Conservation (phyloP, 2,329 filamentous ascomycete species). For the Trichoderma sp. region DNA sequence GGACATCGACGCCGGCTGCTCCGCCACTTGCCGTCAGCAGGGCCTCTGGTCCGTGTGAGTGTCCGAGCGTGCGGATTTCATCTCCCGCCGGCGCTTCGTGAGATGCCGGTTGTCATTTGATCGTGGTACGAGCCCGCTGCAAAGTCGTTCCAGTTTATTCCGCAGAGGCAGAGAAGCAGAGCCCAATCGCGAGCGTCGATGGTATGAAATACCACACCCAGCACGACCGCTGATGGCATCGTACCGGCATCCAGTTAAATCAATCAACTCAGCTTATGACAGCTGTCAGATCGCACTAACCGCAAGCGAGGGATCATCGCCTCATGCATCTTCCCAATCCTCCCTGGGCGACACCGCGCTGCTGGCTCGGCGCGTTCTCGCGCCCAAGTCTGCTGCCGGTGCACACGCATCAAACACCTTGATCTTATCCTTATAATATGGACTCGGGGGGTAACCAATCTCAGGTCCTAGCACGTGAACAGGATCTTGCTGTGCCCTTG, state of each 20-base stretch:
- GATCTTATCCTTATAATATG: background rate
- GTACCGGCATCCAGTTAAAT: background rate
- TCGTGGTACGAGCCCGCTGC: background rate
- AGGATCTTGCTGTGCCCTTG: background rate
- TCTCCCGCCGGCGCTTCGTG: background rate
- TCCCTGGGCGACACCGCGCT: background rate
- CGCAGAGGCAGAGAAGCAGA: background rate
- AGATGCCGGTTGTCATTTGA: background rate
- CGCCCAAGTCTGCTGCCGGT: background rate
- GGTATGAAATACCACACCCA: background rate
- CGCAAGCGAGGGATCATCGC: constrained; percentile 11
- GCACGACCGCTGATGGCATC: background rate
- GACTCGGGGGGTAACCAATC: background rate
- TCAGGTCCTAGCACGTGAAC: background rate
- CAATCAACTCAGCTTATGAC: background rate
- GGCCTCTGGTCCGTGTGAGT: background rate
- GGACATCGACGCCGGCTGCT: background rate
- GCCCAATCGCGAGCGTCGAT: background rate
- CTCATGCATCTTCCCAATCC: constrained; percentile 2
- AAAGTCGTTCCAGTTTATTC: background rate
- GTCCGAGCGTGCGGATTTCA: background rate
- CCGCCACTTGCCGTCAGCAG: background rate
- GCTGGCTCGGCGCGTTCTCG: constrained; percentile 7
- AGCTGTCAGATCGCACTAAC: constrained; percentile 11
- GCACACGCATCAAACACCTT: background rate